Conservation (phyloP, 225 moss, liverwort and hornwort genomes). For the Marchantia paleacea region DNA sequence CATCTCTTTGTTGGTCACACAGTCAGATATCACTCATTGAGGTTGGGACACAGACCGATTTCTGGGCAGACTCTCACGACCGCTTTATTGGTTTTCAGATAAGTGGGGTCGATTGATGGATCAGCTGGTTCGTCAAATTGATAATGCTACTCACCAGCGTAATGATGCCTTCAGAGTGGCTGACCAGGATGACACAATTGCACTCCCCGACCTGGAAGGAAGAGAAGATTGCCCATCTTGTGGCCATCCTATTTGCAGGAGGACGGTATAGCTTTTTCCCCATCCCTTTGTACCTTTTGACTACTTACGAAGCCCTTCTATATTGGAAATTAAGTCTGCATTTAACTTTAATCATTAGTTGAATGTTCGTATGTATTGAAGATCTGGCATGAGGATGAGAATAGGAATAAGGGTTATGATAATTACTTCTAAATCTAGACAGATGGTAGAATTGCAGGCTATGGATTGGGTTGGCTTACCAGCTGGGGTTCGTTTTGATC, state of each 20-base stretch:
- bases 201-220: constrained; percentile 13
- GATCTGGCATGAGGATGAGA: no score
- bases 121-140: constrained; percentile 19
- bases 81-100: not conserved
- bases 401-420: no score
- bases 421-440: no score
- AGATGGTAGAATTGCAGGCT: constrained; percentile 31
- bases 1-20: no score
- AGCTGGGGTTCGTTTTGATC: constrained; percentile 91
- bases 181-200: not conserved
- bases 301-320: no score
- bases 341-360: no score
- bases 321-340: no score
- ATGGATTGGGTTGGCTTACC: constrained; percentile 59
- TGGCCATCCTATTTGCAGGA: constrained; percentile 22
- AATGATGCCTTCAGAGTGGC: not conserved
- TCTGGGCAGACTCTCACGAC: no score
- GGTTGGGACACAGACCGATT: no score
- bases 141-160: constrained; percentile 31
- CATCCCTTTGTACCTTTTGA: not conserved
- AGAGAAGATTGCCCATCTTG: constrained; percentile 28
- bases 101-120: constrained; percentile 10
- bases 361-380: no score
- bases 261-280: not conserved
- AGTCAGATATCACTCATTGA: no score